A percentile compares a stretch with the other conserved stretches of the same genome.
phyloP scores from a whole-genome alignment of 1,139 yeast genomes.

The Lodderomyces beijingensis region DNA sequence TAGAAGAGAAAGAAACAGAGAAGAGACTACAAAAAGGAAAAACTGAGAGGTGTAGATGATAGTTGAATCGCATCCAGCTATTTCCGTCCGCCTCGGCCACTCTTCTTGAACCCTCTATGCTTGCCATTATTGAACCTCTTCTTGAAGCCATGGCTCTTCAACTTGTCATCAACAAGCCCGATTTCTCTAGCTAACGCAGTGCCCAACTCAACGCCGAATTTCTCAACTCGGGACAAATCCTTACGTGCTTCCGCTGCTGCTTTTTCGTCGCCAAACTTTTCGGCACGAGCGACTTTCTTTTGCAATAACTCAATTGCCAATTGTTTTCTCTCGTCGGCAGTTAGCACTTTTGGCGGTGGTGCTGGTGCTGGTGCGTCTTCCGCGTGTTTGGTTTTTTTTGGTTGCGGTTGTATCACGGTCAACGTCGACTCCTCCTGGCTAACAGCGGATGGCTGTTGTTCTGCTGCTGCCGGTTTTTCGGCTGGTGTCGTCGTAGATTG shows the following conservation, averaged over 20 bases:
- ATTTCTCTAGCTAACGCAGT: constrained; percentile 66
- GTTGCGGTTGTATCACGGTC: constrained; percentile 12
- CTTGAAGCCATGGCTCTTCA: constrained; percentile 20
- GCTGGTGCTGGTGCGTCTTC: constrained; percentile 17
- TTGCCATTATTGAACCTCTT: constrained; percentile 11
- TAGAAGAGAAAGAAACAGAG: no score
- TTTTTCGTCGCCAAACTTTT: constrained; percentile 68
- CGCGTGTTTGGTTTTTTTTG: constrained; percentile 8
- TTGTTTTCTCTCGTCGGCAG: constrained; percentile 67
- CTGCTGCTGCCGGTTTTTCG: constrained; percentile 12
- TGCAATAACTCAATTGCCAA: constrained; percentile 65
- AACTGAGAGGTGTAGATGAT: no score
- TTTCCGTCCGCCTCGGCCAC: constrained; percentile 2
- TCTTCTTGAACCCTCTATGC: constrained; percentile 6
- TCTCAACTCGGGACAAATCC: constrained; percentile 68
- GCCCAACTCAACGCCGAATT: constrained; percentile 75
- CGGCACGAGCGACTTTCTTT: constrained; percentile 67
- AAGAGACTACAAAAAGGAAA: no score
- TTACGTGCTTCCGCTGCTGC: constrained; percentile 50
- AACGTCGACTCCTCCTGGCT: constrained; percentile 16
- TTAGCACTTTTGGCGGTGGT: constrained; percentile 36
- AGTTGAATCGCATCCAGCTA: no score
- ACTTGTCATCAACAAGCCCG: constrained; percentile 45
- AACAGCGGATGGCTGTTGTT: constrained; percentile 16
- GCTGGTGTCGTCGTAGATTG: constrained; percentile 13